Evolutionary conservation across 306 rosid species (phyloP), one percentile per base, ranked within the genome.

Genomic region (Trifolium fragiferum): DNA sequence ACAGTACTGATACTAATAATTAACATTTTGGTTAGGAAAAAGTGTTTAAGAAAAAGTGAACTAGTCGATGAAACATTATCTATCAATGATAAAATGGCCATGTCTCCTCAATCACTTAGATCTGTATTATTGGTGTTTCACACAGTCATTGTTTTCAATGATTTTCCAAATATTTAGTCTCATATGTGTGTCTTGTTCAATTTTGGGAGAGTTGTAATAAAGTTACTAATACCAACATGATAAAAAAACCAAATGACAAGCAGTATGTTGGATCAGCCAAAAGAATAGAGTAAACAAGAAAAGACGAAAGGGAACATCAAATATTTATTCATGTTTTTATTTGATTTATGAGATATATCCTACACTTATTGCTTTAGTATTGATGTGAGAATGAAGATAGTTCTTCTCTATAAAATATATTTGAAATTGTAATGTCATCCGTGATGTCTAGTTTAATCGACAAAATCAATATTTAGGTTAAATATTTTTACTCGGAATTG

Each of bases 161-260:
- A 73, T 82, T 82, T 67, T 44, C 73, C 66, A 19, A 40, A 32
- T 60, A 38, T 73, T 54, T 57, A 73, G 76, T 60, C 73, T 47
- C 64, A 68, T 82, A 51, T 82, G 80, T 20, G 61, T 64, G 85
- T 77, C 76, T 67, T 61, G 57, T 73, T 82, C 79, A 77, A 59
- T 59, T 40, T 73, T 58, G 82, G 76, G 47, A 38, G 51, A 62
- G 33, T 25, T 60, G 3, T 2, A 23, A 63, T 61, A 68, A 60
- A 60, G 82, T 73, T 60, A 30, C 49, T 12, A 59, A 77, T 82
- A 50, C 76, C 32, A 68, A 77, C 82, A 77, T 12, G 70, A 73
- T 72, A 75, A 60, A 77, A 66, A 30, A 58, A 50, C 79, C 82
- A 77, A 82, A 82, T 61, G 68, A 77, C n/a, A 50, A 77, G 16